Percentiles rank a stretch among this genome's conserved stretches.
Evolutionary conservation across 176 grass and related monocot genomes (phyloP).

Genomic region (Bromus sterilis): DNA sequence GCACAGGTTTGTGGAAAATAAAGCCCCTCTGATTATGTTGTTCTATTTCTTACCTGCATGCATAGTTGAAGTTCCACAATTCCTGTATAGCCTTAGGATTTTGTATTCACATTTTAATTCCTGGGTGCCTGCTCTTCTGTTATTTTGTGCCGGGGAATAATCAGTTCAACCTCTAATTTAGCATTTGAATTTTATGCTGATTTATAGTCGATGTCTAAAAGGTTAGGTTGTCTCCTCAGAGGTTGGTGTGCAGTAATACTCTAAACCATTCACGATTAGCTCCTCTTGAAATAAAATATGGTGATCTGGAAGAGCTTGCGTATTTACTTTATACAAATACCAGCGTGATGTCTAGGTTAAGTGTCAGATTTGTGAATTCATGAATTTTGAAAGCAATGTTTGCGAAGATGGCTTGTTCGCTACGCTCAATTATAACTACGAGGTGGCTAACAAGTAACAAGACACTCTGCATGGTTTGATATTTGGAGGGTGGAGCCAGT

Average conservation of each 20-base stretch:
- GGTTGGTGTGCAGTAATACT: not conserved
- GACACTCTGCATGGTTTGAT: not conserved
- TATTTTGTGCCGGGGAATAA: not conserved
- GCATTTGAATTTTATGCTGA: not conserved
- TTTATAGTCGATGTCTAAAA: not conserved
- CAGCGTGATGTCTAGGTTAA: not conserved
- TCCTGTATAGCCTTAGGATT: not conserved
- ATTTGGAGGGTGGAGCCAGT: not conserved
- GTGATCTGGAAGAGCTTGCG: not conserved
- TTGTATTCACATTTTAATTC: not conserved
- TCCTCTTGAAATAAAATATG: constrained; percentile 3
- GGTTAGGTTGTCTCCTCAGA: not conserved
- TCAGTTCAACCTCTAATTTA: not conserved
- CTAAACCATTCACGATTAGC: not conserved
- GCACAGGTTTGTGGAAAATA: constrained; percentile 57
- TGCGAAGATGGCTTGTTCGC: not conserved
- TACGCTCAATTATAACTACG: not conserved
- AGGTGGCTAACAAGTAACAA: not conserved
- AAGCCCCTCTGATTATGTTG: not conserved
- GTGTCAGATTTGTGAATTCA: not conserved
- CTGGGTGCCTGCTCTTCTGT: not conserved
- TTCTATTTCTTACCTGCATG: not conserved
- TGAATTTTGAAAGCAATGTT: not conserved
- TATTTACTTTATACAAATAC: not conserved
- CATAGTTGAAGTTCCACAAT: not conserved